Percentiles rank a stretch among this genome's conserved stretches.
phyloP scores from a whole-genome alignment of 2,329 filamentous ascomycete species.

The Colletotrichum sp. region DNA sequence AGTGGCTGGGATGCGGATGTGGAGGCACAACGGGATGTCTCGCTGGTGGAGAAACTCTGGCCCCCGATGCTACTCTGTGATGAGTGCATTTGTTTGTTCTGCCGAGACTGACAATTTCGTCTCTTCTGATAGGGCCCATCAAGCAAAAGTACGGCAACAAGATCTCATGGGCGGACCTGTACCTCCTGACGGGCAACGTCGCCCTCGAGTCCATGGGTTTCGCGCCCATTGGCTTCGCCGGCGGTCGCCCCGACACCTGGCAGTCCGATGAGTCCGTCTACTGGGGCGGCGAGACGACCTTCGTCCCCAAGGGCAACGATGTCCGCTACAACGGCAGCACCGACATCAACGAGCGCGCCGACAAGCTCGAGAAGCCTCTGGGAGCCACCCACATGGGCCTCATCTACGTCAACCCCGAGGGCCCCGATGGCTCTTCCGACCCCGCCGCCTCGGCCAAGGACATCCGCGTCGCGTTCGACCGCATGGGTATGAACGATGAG shows the following conservation, averaged over 20 bases:
- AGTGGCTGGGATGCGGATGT: background rate
- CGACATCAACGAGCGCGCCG: conserved; percentile 18
- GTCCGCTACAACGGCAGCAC: conserved; percentile 63
- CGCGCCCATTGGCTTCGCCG: conserved; percentile 76
- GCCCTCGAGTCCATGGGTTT: conserved; percentile 80
- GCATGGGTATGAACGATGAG: conserved; percentile 85
- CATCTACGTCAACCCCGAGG: conserved; percentile 84
- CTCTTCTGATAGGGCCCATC: conserved; percentile 53
- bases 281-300: conserved; percentile 78
- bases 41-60: background rate
- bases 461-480: conserved; percentile 76
- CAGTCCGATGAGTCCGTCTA: conserved; percentile 79
- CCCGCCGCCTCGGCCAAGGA: conserved; percentile 72
- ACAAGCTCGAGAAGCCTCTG: conserved; percentile 66
- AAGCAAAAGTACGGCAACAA: conserved; percentile 87
- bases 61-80: background rate
- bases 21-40: background rate
- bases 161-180: conserved; percentile 80
- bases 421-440: conserved; percentile 75
- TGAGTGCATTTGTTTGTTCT: background rate
- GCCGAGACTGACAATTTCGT: background rate
- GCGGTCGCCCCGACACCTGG: conserved; percentile 74
- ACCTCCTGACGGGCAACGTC: conserved; percentile 76
- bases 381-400: conserved; percentile 76
- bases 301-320: conserved; percentile 70